Conservation (phyloP, 805 yeast genomes). For the Saccharomycopsis guyanensis region DNA sequence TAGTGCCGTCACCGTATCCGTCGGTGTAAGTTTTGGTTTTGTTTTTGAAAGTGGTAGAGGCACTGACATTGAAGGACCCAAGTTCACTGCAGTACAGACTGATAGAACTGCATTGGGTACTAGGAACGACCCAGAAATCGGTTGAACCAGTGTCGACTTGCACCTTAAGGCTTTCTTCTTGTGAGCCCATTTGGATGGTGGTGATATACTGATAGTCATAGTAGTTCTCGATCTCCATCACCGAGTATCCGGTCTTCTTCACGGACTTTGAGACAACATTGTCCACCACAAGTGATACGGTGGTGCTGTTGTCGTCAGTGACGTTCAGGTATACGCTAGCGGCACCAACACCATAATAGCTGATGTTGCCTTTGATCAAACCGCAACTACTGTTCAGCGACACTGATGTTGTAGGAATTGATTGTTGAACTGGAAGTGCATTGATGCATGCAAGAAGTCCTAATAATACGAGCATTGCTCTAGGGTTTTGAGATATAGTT, state of each 20-base stretch:
- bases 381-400: not conserved
- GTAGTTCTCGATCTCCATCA: constrained; percentile 10
- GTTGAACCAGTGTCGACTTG: constrained; percentile 12
- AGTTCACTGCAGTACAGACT: not conserved
- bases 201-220: constrained; percentile 4
- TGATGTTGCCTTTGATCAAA: not conserved
- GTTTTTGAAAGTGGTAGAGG: constrained; percentile 10
- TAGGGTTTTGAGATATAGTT: too few species aligned
- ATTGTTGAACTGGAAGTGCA: not conserved
- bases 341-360: not conserved
- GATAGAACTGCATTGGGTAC: not conserved
- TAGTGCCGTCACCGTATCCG: constrained; percentile 7
- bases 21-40: not conserved
- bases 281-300: not conserved
- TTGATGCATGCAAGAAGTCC: not conserved
- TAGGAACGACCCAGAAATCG: constrained; percentile 13
- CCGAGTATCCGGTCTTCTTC: not conserved
- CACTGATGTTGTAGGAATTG: not conserved
- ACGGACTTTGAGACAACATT: not conserved
- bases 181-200: constrained; percentile 9
- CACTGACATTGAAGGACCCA: constrained; percentile 4
- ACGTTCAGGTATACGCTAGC: not conserved
- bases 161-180: constrained; percentile 2
- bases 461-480: not conserved
- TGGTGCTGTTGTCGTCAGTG: not conserved